Evolutionary conservation across 1,284 basidiomycete species (phyloP), one percentile per base, ranked within the genome.

Genomic region (Melanopsichium pennsylvanicum): DNA sequence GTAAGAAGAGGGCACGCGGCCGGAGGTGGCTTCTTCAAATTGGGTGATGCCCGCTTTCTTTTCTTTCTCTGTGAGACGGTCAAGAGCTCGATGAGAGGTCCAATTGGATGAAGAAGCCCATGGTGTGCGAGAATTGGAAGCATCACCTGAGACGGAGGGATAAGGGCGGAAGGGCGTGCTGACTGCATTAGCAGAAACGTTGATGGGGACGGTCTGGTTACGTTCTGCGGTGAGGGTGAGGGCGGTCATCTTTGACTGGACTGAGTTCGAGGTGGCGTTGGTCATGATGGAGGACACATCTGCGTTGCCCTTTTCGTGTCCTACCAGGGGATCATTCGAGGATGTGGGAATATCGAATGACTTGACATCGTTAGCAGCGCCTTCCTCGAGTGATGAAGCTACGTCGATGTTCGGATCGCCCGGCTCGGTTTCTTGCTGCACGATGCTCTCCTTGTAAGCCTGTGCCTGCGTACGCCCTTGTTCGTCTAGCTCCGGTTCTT

Each of bases 1-100:
- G 38, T 46, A 56, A 12, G 55, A 32, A 0, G 66, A 56, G 11
- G 67, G 67, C n/a, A 64, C 61, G 5, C 68, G 38, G 12, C 73
- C 73, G 19, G 63, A 54, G 11, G 58, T 51, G 15, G 60, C 55
- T 9, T 75, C 68, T 39, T 68, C 68, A 41, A 67, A 69, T 13
- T 67, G 51, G 0, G 69, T 71, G 34, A 71, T 70, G 43, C 73
- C 73, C 6, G 37, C 29, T 37, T 68, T 46, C 31, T 56, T 61
- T 27, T 75, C 73, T 26, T 58, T 52, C 7, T 68, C 56, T 2
- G 62, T 61, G 23, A 58, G 23, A 5, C 64, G 57, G 33, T 75
- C 71, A 32, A 75, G 59, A 15, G 50, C 55, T 5, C 69, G 57
- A 19, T 61, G 66, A 6, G 66, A 57, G 10, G 57, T 56, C 60